Evolutionary conservation across 164 flowering plant species (phyloP), one percentile per base, ranked within the genome.

Genomic region (Vitis rupestris): DNA sequence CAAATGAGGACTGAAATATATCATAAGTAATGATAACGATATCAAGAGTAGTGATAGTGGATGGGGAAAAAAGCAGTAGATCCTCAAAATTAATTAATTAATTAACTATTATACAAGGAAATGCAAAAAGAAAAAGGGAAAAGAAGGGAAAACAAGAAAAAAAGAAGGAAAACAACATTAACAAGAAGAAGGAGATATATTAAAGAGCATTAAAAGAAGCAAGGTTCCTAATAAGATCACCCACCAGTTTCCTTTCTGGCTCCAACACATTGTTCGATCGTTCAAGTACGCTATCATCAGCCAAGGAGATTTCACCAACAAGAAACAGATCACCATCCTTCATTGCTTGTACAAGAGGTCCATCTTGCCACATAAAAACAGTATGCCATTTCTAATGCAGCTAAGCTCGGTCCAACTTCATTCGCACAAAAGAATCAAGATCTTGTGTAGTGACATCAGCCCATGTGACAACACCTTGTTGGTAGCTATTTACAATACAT

Each of bases 271-370:
- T 96, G 75, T 96, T 96, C 77, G 92, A 76, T 71, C 97, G 84
- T 77, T 96, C 98, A 69, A 96, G 90, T 27, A 96, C 98, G 70
- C 99, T 96, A 72, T 96, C 99, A 88, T 96, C 98, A 80, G 98
- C 98, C 79, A 93, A 78, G 10, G 99, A 96, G 56, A 96, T 92
- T 66, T 93, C 98, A 82, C 92, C 98, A 17, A 90, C 83, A 72
- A 96, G 90, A 79, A 96, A 81, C 9, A 93, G 65, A 79, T 90
- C 85, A 44, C 98, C 99, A 65, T 76, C 76, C 81, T 84, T 86
- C 99, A 93, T 96, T 62, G 99, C 92, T 79, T 88, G 78, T 60
- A 93, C 84, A 70, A 96, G 97, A 50, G 99, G 99, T 7, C 99
- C 99, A 85, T 93, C 97, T 77, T 89, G 90, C 99, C 99, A 96